These are phyloP conservation scores for Echeveria elegans DNA, from an alignment of 164 flowering plant genomes.

Conservation along the genomic window DNA sequence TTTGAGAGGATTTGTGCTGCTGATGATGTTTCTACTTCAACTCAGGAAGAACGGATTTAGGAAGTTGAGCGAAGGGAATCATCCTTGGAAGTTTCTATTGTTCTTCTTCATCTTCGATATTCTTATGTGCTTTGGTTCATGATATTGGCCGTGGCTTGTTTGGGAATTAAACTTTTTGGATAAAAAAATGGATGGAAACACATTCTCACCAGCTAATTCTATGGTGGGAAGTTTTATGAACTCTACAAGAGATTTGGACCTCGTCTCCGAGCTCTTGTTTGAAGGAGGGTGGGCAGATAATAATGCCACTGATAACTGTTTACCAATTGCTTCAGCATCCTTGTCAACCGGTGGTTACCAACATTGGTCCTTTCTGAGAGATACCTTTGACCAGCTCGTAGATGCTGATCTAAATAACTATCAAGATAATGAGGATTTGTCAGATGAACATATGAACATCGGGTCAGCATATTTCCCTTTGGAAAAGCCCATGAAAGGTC, in stretches of 20 bases:
- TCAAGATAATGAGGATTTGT: background rate
- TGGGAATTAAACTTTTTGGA: background rate
- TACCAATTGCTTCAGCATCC: background rate
- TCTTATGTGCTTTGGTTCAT: constrained; percentile 7
- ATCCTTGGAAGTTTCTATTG: background rate
- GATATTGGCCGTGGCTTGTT: background rate
- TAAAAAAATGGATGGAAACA: background rate
- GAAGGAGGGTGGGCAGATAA: background rate
- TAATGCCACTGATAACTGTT: background rate
- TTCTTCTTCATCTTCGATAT: constrained; percentile 4
- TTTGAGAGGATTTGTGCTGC: constrained; percentile 6
- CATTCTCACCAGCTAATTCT: background rate
- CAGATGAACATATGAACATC: background rate
- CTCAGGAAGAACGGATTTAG: background rate
- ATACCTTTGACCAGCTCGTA: background rate
- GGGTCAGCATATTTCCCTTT: background rate
- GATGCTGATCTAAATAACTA: background rate
- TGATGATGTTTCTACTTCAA: constrained; percentile 7
- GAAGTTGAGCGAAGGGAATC: constrained; percentile 4
- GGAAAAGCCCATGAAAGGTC: background rate
- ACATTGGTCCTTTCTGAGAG: background rate
- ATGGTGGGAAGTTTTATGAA: constrained; percentile 2
- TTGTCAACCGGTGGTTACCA: background rate
- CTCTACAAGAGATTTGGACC: background rate
- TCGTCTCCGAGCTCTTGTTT: background rate